phyloP scores from a whole-genome alignment of 78 protist genomes.

The Capsaspora owczarzaki region DNA sequence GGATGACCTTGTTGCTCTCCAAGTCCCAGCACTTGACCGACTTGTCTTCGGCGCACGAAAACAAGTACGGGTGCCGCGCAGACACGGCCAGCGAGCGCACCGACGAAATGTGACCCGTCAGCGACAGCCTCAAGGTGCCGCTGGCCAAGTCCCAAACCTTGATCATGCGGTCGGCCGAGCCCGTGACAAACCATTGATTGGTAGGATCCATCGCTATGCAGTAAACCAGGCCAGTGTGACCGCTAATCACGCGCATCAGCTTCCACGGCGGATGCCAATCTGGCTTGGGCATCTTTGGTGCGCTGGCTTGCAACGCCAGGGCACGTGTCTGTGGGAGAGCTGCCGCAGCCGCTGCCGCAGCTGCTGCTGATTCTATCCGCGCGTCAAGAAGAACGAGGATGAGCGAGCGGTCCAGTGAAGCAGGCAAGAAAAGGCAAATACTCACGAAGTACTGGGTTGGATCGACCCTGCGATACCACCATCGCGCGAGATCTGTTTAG shows the following conservation, averaged over 20 bases:
- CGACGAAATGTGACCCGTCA: constrained; percentile 82
- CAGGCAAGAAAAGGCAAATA: too few species aligned
- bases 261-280: constrained; percentile 40
- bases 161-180: constrained; percentile 88
- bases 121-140: constrained; percentile 84
- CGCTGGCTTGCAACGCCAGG: too few species aligned
- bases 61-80: constrained; percentile 87
- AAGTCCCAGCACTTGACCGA: constrained; percentile 94
- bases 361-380: too few species aligned
- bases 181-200: constrained; percentile 96
- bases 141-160: constrained; percentile 94
- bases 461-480: too few species aligned
- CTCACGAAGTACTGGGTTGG: too few species aligned
- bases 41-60: constrained; percentile 95
- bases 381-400: too few species aligned
- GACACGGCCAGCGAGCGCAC: constrained; percentile 66
- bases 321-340: too few species aligned
- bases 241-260: constrained; percentile 30
- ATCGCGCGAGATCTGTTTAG: too few species aligned
- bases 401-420: too few species aligned
- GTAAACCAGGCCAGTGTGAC: constrained; percentile 84
- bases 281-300: constrained; percentile 23
- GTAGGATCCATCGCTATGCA: constrained; percentile 84
- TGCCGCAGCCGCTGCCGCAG: too few species aligned
- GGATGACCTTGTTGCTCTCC: constrained; percentile 73